These are phyloP conservation scores for Ziziphus jujuba DNA, from an alignment of 306 rosid genomes.

Conservation along the genomic window DNA sequence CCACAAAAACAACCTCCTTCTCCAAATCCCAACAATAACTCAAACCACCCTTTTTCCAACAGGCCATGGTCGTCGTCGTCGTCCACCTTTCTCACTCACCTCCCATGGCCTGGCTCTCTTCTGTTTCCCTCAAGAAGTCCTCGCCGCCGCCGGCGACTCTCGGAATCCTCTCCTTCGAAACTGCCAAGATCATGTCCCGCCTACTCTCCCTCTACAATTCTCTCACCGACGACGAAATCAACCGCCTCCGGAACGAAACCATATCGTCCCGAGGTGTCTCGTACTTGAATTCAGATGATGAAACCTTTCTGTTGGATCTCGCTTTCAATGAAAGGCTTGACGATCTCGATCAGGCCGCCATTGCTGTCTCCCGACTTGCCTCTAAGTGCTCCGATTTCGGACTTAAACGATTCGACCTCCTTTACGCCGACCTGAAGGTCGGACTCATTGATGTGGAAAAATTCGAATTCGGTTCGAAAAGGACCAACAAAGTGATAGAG, in stretches of 20 bases:
- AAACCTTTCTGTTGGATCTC: constrained; percentile 55
- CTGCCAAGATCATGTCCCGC: constrained; percentile 63
- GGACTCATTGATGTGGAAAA: constrained; percentile 23
- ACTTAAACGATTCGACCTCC: constrained; percentile 32
- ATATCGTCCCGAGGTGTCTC: constrained; percentile 44
- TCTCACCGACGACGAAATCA: constrained; percentile 46
- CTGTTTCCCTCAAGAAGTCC: constrained; percentile 14
- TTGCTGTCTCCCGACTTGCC: constrained; percentile 43
- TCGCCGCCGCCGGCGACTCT: constrained; percentile 27
- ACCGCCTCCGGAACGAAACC: constrained; percentile 28
- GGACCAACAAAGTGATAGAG: constrained; percentile 20
- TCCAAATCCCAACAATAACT: too few species aligned
- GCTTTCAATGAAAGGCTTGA: constrained; percentile 65
- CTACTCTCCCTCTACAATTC: constrained; percentile 58
- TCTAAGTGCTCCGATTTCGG: constrained; percentile 30
- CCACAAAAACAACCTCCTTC: too few species aligned
- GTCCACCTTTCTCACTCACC: constrained; percentile 4
- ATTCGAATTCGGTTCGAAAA: constrained; percentile 27
- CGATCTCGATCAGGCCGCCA: constrained; percentile 52
- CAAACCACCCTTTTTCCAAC: too few species aligned
- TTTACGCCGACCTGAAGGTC: constrained; percentile 31
- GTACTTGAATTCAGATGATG: constrained; percentile 45
- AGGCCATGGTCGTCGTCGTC: not conserved
- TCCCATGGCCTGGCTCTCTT: constrained; percentile 23
- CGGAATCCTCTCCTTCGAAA: constrained; percentile 60